Conservation (phyloP, 2,329 filamentous ascomycete genomes). For the Botryotinia narcissicola region DNA sequence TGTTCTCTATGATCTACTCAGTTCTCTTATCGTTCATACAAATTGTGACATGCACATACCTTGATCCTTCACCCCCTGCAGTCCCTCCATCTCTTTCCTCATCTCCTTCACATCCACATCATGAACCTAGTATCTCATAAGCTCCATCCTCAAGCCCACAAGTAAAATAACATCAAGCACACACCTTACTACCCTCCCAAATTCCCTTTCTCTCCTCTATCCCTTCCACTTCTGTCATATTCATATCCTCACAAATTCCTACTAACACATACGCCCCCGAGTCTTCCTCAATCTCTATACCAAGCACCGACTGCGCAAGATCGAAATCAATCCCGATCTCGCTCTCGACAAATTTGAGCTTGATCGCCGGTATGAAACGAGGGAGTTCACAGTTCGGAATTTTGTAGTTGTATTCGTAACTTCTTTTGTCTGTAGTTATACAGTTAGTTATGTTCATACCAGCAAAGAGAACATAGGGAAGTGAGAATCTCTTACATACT, state of each 20-base stretch:
- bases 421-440: not conserved
- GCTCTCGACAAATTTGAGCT: not conserved
- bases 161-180: not conserved
- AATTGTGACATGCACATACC: not conserved
- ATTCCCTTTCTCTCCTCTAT: rapidly evolving
- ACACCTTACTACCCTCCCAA: not conserved
- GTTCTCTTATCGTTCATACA: too few relatives aligned
- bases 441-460: not conserved
- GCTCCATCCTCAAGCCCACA: not conserved
- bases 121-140: not conserved
- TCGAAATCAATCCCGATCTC: not conserved
- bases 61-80: not conserved
- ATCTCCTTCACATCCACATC: too few relatives aligned
- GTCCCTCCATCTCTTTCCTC: too few relatives aligned
- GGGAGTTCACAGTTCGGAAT: not conserved
- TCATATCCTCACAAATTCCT: not conserved
- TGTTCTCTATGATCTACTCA: not conserved
- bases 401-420: not conserved
- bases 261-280: not conserved
- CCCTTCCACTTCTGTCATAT: too few relatives aligned
- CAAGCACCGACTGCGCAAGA: not conserved
- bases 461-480: rapidly evolving
- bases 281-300: not conserved
- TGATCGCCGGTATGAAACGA: not conserved
- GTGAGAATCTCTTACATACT: not conserved